Evolutionary conservation across 2,329 filamentous ascomycete species (phyloP).

Genomic region (Ophiostoma sp.): DNA sequence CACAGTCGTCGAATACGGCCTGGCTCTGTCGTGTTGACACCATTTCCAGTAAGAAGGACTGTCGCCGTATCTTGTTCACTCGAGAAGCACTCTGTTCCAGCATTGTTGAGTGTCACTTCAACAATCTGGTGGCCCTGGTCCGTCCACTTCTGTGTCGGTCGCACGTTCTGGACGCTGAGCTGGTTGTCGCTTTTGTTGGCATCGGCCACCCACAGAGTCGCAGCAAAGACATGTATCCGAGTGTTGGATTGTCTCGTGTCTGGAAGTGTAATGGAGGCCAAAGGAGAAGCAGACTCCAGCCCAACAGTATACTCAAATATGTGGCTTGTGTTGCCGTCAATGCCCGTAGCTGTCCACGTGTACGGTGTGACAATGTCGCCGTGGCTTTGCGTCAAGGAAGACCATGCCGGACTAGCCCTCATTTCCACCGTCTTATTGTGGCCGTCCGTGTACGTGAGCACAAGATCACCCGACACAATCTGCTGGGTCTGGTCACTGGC

Average conservation of each 20-base stretch:
- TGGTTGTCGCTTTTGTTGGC: constrained; percentile 27
- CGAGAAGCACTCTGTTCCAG: constrained; percentile 39
- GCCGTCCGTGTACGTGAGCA: constrained; percentile 40
- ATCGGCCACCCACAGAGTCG: constrained; percentile 39
- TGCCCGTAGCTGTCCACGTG: constrained; percentile 43
- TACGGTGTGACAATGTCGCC: constrained; percentile 48
- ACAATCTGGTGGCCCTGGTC: constrained; percentile 40
- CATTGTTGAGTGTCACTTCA: constrained; percentile 44
- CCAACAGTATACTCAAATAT: constrained; percentile 48
- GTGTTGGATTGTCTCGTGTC: constrained; percentile 23
- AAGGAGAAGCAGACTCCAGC: constrained; percentile 41
- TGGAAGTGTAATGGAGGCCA: constrained; percentile 45
- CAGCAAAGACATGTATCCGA: constrained; percentile 46
- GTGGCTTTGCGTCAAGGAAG: constrained; percentile 35
- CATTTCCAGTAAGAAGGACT: constrained; percentile 37
- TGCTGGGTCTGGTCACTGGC: constrained; percentile 42
- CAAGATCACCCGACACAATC: constrained; percentile 44
- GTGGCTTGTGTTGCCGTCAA: constrained; percentile 46
- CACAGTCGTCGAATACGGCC: constrained; percentile 44
- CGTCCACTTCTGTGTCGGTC: constrained; percentile 47
- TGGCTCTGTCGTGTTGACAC: constrained; percentile 47
- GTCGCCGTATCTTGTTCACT: constrained; percentile 34
- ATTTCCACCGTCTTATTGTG: constrained; percentile 35
- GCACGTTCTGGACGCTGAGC: constrained; percentile 40
- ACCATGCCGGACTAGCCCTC: constrained; percentile 9